Percentiles rank a stretch among this genome's conserved stretches.
Evolutionary conservation across 2,329 filamentous ascomycete genomes (phyloP).

Genomic region (Hyphodiscus sp.): DNA sequence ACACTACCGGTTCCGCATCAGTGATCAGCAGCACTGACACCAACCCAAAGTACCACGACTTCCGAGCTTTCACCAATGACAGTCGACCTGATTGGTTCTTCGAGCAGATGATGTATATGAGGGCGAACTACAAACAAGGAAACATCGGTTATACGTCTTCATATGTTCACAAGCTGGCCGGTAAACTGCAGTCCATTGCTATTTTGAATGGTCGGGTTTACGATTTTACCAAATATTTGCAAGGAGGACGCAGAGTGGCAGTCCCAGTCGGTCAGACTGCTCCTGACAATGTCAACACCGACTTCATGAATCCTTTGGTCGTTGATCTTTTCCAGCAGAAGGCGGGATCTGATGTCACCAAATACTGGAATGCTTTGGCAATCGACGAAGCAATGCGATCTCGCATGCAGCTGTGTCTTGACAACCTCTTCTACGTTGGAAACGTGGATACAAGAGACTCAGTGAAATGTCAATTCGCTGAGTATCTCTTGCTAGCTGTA

Average conservation of each 20-base stretch:
- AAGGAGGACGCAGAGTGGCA: conserved; percentile 62
- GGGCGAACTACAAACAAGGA: conserved; percentile 76
- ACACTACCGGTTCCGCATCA: conserved; percentile 61
- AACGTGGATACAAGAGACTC: conserved; percentile 90
- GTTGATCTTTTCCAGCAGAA: conserved; percentile 69
- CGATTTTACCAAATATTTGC: conserved; percentile 78
- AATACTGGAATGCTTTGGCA: conserved; percentile 69
- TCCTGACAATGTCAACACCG: conserved; percentile 45
- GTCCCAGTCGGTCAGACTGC: conserved; percentile 46
- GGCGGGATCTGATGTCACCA: conserved; percentile 73
- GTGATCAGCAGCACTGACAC: conserved; percentile 60
- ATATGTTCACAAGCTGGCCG: conserved; percentile 66
- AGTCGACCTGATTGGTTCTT: conserved; percentile 86
- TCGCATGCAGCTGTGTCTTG: conserved; percentile 75
- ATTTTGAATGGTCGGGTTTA: conserved; percentile 78
- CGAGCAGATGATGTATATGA: conserved; percentile 77
- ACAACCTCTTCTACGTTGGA: conserved; percentile 93
- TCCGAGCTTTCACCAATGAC: conserved; percentile 77
- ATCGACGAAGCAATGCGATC: conserved; percentile 50
- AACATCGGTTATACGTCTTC: conserved; percentile 74
- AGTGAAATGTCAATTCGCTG: conserved; percentile 74
- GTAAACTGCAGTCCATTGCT: conserved; percentile 60
- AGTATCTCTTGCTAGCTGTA: conserved; percentile 82
- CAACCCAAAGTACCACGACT: conserved; percentile 85
- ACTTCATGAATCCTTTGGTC: conserved; percentile 78